Percentiles rank a stretch among this genome's conserved stretches.
Conservation (phyloP, 2,329 filamentous ascomycete genomes). For the Aspergillus hiratsukae region DNA sequence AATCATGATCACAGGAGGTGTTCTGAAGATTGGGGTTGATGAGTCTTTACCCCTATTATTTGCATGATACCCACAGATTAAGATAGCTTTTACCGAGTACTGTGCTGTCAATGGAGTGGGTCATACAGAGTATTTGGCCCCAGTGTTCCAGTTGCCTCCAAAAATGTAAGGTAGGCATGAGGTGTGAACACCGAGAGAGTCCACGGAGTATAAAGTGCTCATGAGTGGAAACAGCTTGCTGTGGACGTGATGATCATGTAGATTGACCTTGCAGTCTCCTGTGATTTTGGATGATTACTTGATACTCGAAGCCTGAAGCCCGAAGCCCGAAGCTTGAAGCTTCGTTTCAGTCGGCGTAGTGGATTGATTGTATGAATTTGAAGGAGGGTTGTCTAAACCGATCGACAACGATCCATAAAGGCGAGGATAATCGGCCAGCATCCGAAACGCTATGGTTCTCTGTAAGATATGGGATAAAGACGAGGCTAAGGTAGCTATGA, state of each 20-base stretch:
- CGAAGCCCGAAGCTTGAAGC: too few relatives aligned
- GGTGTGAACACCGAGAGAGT: not conserved
- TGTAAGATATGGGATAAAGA: not conserved
- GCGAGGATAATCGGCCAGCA: slow-evolving; percentile 11
- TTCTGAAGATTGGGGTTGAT: not conserved
- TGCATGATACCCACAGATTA: not conserved
- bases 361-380: not conserved
- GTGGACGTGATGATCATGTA: not conserved
- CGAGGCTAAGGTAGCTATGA: not conserved
- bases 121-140: not conserved
- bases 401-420: slow-evolving; percentile 10
- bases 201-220: not conserved
- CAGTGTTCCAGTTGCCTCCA: not conserved
- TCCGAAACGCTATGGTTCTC: slow-evolving; percentile 9
- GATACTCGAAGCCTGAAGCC: too few relatives aligned
- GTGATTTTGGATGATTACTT: not conserved
- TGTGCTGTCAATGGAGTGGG: not conserved
- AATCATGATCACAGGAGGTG: not conserved
- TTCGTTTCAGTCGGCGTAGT: not conserved
- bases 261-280: not conserved
- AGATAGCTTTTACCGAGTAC: not conserved
- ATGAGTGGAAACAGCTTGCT: not conserved
- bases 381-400: slow-evolving; percentile 3
- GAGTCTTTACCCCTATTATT: not conserved
- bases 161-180: not conserved